Base-by-base conservation (phyloP, 352 stramenopile species). In the Globisporangium megalacanthum region DNA sequence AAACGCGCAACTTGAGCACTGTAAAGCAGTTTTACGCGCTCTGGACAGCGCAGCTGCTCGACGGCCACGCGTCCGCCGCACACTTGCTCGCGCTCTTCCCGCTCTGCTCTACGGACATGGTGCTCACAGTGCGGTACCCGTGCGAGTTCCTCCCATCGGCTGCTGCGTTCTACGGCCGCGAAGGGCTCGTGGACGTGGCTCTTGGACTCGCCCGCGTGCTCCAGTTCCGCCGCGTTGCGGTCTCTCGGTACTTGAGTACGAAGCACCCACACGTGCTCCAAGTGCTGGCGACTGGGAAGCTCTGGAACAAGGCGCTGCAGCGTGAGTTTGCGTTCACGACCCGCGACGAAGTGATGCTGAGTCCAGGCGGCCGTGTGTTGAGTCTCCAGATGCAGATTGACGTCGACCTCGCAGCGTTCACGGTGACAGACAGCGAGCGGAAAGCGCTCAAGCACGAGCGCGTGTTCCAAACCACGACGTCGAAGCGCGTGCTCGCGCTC, bases 301-400 rank as follows among this genome's bases (percentile, higher is more conserved):
- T 94, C 53, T 92, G 75, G 73, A 94, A 94, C 72, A 88, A 86
- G 57, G 72, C 61, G 29, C 68, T 91, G 33, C 78, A 91, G 58
- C 77, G 77, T 33, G 80, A 89, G 64, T 94, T 91, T 50, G 65
- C 77, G 41, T 92, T 90, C 56, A 90, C 82, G n/a, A 90, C 78
- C 35, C 83, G 83, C 31, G 84, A 94, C 41, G 84, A 94, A 56
- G 70, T 94, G 44, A 71, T 86, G 52, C 57, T 94, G 1, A 91
- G 80, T 31, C 78, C 84, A 22, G 84, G 84, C 8, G 84, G 84
- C 10, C 84, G 84, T 15, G 82, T 94, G 42, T 54, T 92, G 29
- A 75, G 64, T n/a, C 68, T 94, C 20, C 75, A 90, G 50, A 89
- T 94, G 79, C 80, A 91, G 64, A 92, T 94, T 41, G 84, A 94